A percentile compares a stretch with the other conserved stretches of the same genome.
phyloP scores from a whole-genome alignment of 2,329 filamentous ascomycete species.

The Paracorniculantispora psalliotae region DNA sequence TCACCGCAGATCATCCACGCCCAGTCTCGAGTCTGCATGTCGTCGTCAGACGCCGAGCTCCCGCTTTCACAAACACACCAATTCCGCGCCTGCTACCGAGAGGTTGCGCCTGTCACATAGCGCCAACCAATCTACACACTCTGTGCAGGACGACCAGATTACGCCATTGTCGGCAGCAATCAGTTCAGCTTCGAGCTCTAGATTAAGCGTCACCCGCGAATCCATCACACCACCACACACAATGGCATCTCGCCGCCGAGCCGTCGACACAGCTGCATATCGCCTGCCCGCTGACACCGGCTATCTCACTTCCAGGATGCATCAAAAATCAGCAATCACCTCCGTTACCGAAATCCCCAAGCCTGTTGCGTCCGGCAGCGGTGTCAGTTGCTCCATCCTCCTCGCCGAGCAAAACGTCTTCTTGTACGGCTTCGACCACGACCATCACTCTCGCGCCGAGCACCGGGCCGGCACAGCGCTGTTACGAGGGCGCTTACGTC shows the following conservation, averaged over 20 bases:
- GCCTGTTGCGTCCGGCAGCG: constrained; percentile 73
- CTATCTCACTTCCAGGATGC: constrained; percentile 31
- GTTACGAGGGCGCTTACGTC: constrained; percentile 74
- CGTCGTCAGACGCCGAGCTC: background rate
- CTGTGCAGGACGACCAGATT: background rate
- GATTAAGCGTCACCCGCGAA: background rate
- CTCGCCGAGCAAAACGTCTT: constrained; percentile 78
- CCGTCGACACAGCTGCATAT: background rate
- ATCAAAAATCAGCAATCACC: constrained; percentile 44
- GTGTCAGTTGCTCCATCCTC: constrained; percentile 66
- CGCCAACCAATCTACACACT: background rate
- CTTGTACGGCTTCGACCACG: constrained; percentile 72
- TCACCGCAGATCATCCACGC: background rate
- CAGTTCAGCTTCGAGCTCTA: background rate
- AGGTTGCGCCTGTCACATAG: background rate
- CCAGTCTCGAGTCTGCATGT: background rate
- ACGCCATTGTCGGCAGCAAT: background rate
- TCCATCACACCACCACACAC: background rate
- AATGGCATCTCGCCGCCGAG: constrained; percentile 7
- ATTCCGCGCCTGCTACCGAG: background rate
- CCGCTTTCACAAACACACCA: background rate
- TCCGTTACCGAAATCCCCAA: constrained; percentile 58
- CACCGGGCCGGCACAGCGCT: constrained; percentile 71
- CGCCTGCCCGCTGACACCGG: background rate
- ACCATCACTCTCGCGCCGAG: constrained; percentile 48